Evolutionary conservation across 768 basidiomycete genomes (phyloP).

Genomic region (Lactarius vividus): DNA sequence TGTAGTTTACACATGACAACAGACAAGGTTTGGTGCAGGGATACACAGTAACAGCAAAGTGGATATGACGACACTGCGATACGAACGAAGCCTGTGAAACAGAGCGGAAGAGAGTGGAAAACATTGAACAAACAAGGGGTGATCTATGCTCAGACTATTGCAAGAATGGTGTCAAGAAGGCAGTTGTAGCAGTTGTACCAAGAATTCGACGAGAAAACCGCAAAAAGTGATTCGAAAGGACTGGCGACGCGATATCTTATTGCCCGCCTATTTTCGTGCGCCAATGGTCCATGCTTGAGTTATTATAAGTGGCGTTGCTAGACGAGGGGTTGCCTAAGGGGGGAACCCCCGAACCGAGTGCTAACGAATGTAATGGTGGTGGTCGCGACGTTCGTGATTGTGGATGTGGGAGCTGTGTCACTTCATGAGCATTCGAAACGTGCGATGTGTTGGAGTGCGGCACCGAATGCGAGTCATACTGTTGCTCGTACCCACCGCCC

Average conservation of each 20-base stretch:
- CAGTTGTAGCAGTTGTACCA: slow-evolving; percentile 7
- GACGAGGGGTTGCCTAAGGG: slow-evolving; percentile 9
- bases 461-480: slow-evolving; percentile 22
- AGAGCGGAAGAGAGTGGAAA: slow-evolving; percentile 6
- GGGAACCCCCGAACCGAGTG: slow-evolving; percentile 16
- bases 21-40: slow-evolving; percentile 11
- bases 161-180: slow-evolving; percentile 18
- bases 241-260: background rate
- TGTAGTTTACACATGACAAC: slow-evolving; percentile 23
- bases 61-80: slow-evolving; percentile 16
- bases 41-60: slow-evolving; percentile 16
- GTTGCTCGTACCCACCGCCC: slow-evolving; percentile 23
- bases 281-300: slow-evolving; percentile 20
- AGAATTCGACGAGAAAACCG: slow-evolving; percentile 8
- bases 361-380: slow-evolving; percentile 14
- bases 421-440: slow-evolving; percentile 14
- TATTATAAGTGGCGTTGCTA: slow-evolving; percentile 11
- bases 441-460: slow-evolving; percentile 7
- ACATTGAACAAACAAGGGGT: slow-evolving; percentile 1
- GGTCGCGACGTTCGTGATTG: slow-evolving; percentile 18
- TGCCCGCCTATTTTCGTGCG: slow-evolving; percentile 24
- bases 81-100: slow-evolving; percentile 16
- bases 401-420: slow-evolving; percentile 18
- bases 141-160: slow-evolving; percentile 15
- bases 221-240: slow-evolving; percentile 4